A percentile compares a stretch with the other conserved stretches of the same genome.
Evolutionary conservation across 2,329 filamentous ascomycete genomes (phyloP).

Genomic region (Pseudofabraea citricarpa): DNA sequence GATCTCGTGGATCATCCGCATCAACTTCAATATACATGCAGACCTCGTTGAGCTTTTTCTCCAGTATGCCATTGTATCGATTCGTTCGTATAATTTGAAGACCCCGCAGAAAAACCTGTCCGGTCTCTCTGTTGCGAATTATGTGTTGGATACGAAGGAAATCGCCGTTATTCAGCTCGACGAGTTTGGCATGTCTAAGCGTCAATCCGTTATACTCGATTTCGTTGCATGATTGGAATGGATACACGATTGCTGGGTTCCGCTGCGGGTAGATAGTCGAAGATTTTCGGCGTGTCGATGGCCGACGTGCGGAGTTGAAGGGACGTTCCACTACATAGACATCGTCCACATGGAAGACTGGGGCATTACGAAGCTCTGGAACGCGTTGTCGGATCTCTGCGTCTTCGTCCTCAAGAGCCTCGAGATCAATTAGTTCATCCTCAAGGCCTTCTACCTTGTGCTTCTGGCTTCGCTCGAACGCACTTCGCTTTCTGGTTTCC

Average conservation of each 20-base stretch:
- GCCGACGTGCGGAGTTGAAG: too few relatives aligned
- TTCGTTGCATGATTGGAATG: constrained; percentile 31
- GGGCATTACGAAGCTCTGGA: not conserved
- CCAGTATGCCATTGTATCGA: constrained; percentile 27
- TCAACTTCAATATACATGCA: constrained; percentile 33
- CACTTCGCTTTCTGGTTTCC: too few relatives aligned
- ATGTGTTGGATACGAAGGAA: constrained; percentile 38
- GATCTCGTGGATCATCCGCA: constrained; percentile 27
- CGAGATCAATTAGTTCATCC: not conserved
- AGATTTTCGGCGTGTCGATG: constrained; percentile 30
- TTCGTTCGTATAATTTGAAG: constrained; percentile 31
- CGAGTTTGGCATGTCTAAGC: constrained; percentile 10
- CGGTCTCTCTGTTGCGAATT: constrained; percentile 17
- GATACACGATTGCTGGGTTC: constrained; percentile 14
- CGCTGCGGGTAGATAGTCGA: constrained; percentile 22
- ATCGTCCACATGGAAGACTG: constrained; percentile 4
- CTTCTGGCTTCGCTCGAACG: too few relatives aligned
- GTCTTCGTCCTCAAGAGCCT: constrained; percentile 6
- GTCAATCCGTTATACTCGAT: not conserved
- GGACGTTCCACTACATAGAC: constrained; percentile 3
- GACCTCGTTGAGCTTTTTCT: constrained; percentile 38
- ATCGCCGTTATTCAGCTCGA: constrained; percentile 15
- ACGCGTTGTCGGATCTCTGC: not conserved
- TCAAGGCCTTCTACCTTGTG: not conserved
- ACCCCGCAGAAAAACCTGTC: constrained; percentile 33